A percentile compares a stretch with the other conserved stretches of the same genome.
phyloP scores from a whole-genome alignment of 371 early-diverging fungal genomes.

The Mucor sp. region DNA sequence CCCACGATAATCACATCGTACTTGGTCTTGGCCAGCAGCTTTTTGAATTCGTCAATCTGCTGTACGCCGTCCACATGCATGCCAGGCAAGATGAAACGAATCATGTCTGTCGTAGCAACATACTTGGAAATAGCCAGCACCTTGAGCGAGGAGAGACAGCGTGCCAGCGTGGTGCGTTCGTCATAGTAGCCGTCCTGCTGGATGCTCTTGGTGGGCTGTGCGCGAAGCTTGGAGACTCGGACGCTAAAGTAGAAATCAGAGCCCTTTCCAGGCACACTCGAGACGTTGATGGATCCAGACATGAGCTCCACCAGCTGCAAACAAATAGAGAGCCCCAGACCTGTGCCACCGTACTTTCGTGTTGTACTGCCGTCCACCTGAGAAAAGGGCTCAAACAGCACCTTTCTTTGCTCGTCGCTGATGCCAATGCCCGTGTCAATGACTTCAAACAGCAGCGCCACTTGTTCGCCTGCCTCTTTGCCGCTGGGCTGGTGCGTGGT shows the following conservation, averaged over 20 bases:
- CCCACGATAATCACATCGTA: slow-evolving; percentile 46
- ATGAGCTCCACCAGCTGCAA: slow-evolving; percentile 56
- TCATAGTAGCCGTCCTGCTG: slow-evolving; percentile 23
- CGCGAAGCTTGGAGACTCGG: slow-evolving; percentile 36
- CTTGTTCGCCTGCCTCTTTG: slow-evolving; percentile 17
- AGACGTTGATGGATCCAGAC: slow-evolving; percentile 57
- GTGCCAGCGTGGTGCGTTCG: slow-evolving; percentile 17
- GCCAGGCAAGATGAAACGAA: slow-evolving; percentile 31
- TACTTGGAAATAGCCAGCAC: slow-evolving; percentile 38
- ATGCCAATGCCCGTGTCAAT: slow-evolving; percentile 61
- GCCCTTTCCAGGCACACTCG: slow-evolving; percentile 55
- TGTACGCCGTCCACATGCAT: slow-evolving; percentile 30
- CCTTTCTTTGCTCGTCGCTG: slow-evolving; percentile 56
- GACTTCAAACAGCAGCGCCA: slow-evolving; percentile 37
- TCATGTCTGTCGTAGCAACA: slow-evolving; percentile 33
- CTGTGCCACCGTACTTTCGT: slow-evolving; percentile 67
- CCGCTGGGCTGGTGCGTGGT: slow-evolving; percentile 1
- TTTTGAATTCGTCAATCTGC: slow-evolving; percentile 21
- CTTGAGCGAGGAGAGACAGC: slow-evolving; percentile 22
- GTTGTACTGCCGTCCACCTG: slow-evolving; percentile 66
- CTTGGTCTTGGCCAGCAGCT: slow-evolving; percentile 1
- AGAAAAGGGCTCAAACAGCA: slow-evolving; percentile 59
- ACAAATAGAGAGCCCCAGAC: slow-evolving; percentile 65
- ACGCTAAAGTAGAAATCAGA: slow-evolving; percentile 59
- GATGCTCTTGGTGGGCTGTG: slow-evolving; percentile 22